These are phyloP conservation scores for Chrysoporthe deuterocubensis DNA, from an alignment of 2,329 filamentous ascomycete genomes.

Conservation along the genomic window DNA sequence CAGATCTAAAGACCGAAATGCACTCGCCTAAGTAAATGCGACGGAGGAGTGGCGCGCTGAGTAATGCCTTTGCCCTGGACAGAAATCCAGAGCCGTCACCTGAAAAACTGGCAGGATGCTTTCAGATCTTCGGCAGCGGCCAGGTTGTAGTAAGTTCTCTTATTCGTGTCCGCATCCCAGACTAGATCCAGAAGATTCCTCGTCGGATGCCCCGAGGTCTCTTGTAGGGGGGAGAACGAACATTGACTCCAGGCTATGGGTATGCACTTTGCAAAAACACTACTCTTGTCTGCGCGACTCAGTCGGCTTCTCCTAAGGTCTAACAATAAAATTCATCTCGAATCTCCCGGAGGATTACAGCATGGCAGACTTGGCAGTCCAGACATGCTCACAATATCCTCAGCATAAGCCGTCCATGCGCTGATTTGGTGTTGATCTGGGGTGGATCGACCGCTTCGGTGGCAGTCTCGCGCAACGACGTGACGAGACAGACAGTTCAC, in stretches of 20 bases:
- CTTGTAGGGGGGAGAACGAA: too few species aligned
- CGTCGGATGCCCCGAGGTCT: too few species aligned
- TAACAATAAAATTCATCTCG: background rate
- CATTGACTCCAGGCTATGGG: background rate
- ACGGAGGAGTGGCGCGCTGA: background rate
- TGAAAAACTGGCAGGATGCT: background rate
- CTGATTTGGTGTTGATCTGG: slow-evolving; percentile 2
- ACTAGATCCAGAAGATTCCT: too few species aligned
- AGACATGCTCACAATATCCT: background rate
- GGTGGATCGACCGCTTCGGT: background rate
- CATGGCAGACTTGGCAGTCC: background rate
- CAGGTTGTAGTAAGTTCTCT: background rate
- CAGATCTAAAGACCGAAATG: slow-evolving; percentile 2
- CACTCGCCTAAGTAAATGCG: background rate
- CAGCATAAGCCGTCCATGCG: background rate
- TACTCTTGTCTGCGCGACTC: background rate
- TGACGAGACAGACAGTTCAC: background rate
- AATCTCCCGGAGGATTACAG: background rate
- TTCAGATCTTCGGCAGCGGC: background rate
- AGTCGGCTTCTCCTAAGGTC: background rate
- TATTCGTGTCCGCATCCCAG: background rate
- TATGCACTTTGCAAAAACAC: background rate
- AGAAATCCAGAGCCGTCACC: background rate
- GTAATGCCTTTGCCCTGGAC: background rate
- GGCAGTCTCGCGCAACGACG: background rate